Evolutionary conservation across 257 asterid genomes (phyloP), one percentile per base, ranked within the genome.

Genomic region (Mitragyna speciosa): DNA sequence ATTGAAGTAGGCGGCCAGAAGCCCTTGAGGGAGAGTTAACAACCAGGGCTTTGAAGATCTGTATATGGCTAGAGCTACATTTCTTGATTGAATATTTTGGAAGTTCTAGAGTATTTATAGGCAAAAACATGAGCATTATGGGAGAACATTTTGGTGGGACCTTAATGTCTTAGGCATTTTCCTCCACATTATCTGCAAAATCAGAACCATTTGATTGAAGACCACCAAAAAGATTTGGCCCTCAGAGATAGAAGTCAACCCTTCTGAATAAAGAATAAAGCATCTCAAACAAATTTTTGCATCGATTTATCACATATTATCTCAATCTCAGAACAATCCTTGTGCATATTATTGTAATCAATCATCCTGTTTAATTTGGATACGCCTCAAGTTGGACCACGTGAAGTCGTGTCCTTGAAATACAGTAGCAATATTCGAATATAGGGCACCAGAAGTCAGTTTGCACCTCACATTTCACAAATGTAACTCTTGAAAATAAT

Each of bases 11-110:
- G 74, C 73, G 75, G 84, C 74, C 70, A 84, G 96, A 87, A 91
- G 96, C 90, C 93, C 87, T 90, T 85, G 93, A 87, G 94, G 94
- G 91, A 89, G 96, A 91, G 81, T 84, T 78, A 88, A 82, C 90
- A 89, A 83, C 74, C 88, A 51, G 78, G 30, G 89, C 86, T 85
- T 86, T 84, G 89, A 74, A 72, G 75, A 54, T 75, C 41, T 6
- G 47, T 72, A 16, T 41, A 11, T 47, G 69, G 81, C 49, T 75
- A 66, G 67, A 51, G 41, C 82, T 72, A 39, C 41, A 54, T 26
- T 67, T 41, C 61, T 66, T 75, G 75, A 12, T 51, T 12, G 45
- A 31, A 41, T 59, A 51, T 11, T 70, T 19, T 68, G 69, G 64
- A 41, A 19, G 36, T 33, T 45, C 45, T 16, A 56, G 61, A 76